phyloP scores from a whole-genome alignment of 2,329 filamentous ascomycete species.

The Fusarium acutatum region DNA sequence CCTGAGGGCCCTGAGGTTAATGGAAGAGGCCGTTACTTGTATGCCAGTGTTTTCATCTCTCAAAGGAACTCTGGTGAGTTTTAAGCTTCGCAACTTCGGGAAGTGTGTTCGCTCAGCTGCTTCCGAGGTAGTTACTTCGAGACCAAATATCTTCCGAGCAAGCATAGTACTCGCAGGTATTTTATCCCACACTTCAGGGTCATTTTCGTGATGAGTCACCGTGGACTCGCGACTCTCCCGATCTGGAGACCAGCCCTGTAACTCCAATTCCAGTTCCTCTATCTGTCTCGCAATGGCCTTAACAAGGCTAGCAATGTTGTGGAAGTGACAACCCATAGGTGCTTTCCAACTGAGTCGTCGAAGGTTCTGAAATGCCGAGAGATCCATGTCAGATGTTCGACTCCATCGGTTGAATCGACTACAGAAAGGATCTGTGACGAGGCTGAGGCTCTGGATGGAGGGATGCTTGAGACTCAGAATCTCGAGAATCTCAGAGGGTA shows the following conservation, averaged over 20 bases:
- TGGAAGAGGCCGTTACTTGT: background rate
- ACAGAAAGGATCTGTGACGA: background rate
- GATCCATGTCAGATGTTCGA: background rate
- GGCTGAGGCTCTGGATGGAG: background rate
- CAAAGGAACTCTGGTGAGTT: background rate
- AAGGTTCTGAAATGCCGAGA: background rate
- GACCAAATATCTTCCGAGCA: background rate
- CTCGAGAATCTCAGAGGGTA: background rate
- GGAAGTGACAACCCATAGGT: background rate
- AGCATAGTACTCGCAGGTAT: background rate
- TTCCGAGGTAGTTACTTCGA: rapidly evolving
- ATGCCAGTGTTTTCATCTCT: background rate
- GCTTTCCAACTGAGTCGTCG: background rate
- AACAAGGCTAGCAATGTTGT: rapidly evolving
- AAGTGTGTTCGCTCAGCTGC: rapidly evolving
- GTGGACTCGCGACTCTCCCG: background rate
- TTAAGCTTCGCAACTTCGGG: background rate
- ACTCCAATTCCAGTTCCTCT: background rate
- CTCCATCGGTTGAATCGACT: slow-evolving; percentile 5
- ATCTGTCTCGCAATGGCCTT: background rate
- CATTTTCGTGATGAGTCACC: rapidly evolving
- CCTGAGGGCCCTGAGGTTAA: rapidly evolving
- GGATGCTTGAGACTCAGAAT: background rate
- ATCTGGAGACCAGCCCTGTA: background rate
- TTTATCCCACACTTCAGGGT: background rate